Base-by-base conservation (phyloP, 192 early-diverging fungal species). In the Backusella luteola region DNA sequence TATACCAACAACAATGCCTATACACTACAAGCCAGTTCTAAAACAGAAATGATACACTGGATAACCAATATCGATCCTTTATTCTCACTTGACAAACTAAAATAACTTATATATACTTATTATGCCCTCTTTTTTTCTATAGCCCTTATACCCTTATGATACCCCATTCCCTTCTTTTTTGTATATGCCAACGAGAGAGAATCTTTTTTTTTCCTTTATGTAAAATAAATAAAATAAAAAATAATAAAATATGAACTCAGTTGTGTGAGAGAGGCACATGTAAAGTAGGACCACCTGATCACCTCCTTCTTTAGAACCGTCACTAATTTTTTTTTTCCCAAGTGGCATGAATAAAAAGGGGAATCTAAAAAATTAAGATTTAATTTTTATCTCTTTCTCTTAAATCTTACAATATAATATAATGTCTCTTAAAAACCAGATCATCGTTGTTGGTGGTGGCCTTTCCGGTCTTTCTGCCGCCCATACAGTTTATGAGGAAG, bases 371-470 rank as follows among this genome's bases (percentile, higher is more conserved):
- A 63, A 63, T 29, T 23, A 44, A 71, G 23, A 29, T 71, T 14
- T 42, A 38, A n/a, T 26, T 29, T 44, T 44, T 7, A n/a, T 46
- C 8, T 56, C 23, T 67, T 71, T 74, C 38, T 42, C 53, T 69
- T 66, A 19, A 39, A 26, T 23, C 56, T 41, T 66, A 14, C 56
- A 67, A 71, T 52, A 76, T 75, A 70, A 46, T 80, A 38, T 76
- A 39, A 83, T 79, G 81, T 85, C 81, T 63, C 79, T 88, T 75
- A 76, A 84, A 29, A 86, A 84, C 73, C 84, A 86, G 78, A 77
- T 94, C 75, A 95, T 96, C 77, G 89, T 96, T 81, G 91, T 96
- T 79, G 95, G 95, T 79, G 95, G 95, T 66, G 95, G 95, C 85
- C 89, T 96, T 67, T 94, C 95, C 63, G 95, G 95, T 76, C 90